Base-by-base conservation (phyloP, 1,284 basidiomycete species). In the Ceratobasidium papillatum region DNA sequence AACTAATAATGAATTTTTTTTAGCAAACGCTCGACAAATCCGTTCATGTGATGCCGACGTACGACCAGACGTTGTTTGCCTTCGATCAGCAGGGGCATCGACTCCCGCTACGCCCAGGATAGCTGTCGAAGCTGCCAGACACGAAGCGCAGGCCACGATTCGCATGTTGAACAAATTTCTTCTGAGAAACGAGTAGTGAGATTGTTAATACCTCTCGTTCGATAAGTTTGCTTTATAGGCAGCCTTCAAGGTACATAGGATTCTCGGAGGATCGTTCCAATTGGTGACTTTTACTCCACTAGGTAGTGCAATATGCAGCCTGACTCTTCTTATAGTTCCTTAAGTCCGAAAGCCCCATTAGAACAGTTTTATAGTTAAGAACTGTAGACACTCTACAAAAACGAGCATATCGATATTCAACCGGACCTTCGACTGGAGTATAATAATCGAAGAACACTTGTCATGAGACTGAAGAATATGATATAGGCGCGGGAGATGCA, bases 21-120 rank as follows among this genome's bases (percentile, higher is more conserved):
- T 22, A 34, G 11, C 14, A 3, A 43, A 43, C n/a, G 19, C 2
- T 14, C 19, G 12, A n/a, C 19, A 38, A 22, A 22, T n/a, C n/a
- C n/a, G n/a, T n/a, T n/a, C n/a, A n/a, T n/a, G n/a, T n/a, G n/a
- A n/a, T n/a, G n/a, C n/a, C n/a, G n/a, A 62, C 59, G 12, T 43
- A 62, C 59, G 38, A 27, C 59, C 59, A 62, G 59, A 62, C 11
- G 59, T n/a, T n/a, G n/a, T 27, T 22, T 62, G 59, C 25, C 59
- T 62, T 2, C 38, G 36, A 30, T 62, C 59, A 25, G 25, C 38
- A 27, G 38, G n/a, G 27, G 59, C n/a, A n/a, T n/a, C 52, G 32
- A 14, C n/a, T 62, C n/a, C 38, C 59, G n/a, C 22, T 38, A n/a
- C n/a, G n/a, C n/a, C n/a, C n/a, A n/a, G n/a, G n/a, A n/a, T n/a